These are phyloP conservation scores for Mangifera indica DNA, from an alignment of 345 rosid genomes.

Conservation along the genomic window DNA sequence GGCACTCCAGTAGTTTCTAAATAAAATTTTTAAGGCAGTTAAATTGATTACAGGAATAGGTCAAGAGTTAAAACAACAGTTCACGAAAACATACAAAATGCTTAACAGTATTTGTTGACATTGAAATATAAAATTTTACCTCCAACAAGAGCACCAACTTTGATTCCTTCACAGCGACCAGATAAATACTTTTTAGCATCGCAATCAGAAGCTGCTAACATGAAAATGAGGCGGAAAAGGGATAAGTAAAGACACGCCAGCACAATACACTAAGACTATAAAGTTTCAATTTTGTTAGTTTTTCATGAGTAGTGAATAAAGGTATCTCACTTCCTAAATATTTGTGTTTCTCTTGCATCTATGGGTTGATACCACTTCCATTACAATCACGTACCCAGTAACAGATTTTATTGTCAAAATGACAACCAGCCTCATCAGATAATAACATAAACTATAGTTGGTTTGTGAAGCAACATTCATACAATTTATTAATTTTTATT, in stretches of 20 bases:
- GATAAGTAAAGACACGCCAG: constrained; percentile 19
- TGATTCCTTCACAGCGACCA: constrained; percentile 46
- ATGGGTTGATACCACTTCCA: background rate
- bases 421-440: background rate
- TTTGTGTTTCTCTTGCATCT: background rate
- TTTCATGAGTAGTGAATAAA: background rate
- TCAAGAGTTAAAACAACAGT: background rate
- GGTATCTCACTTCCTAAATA: background rate
- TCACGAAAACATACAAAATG: background rate
- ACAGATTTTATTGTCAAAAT: too few relatives aligned
- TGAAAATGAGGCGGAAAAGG: background rate
- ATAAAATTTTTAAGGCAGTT: background rate
- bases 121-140: constrained; percentile 39
- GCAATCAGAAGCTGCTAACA: constrained; percentile 38
- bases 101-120: background rate
- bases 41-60: background rate
- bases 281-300: background rate
- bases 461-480: background rate
- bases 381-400: background rate
- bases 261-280: constrained; percentile 3
- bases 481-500: background rate
- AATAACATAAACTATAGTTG: background rate
- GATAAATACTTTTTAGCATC: constrained; percentile 33
- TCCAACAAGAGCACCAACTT: constrained; percentile 55
- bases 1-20: background rate